A percentile compares a stretch with the other conserved stretches of the same genome.
Conservation (phyloP, 108 stramenopile species). For the Licmophora abbreviata region DNA sequence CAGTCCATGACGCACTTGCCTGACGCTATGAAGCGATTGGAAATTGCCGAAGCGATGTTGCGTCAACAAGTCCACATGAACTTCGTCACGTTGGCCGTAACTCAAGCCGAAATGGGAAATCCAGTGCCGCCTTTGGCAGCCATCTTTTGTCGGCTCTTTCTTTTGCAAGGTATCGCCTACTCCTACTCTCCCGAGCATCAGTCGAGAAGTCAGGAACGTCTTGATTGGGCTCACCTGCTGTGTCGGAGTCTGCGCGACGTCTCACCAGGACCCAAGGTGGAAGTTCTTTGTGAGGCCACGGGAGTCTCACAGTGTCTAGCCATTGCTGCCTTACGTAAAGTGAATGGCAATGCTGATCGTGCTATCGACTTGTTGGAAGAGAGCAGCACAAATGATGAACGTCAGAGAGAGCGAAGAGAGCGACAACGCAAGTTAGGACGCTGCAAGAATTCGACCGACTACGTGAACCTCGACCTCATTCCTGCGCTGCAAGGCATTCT, state of each 20-base stretch:
- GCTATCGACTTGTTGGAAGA: conserved; percentile 12
- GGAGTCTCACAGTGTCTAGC: conserved; percentile 5
- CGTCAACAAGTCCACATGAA: conserved; percentile 18
- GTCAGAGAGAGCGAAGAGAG: conserved; percentile 2
- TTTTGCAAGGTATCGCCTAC: conserved; percentile 16
- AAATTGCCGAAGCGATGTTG: conserved; percentile 11
- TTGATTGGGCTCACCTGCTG: conserved; percentile 9
- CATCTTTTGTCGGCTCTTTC: conserved; percentile 15
- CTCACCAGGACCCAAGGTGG: conserved; percentile 8
- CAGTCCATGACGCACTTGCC: conserved; percentile 9
- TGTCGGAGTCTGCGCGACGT: conserved; percentile 8
- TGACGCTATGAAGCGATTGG: conserved; percentile 8
- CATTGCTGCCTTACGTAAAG: conserved; percentile 15
- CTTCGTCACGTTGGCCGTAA: conserved; percentile 17
- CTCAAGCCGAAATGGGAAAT: conserved; percentile 18
- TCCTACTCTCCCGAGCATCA: conserved; percentile 3
- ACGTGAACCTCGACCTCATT: conserved; percentile 15
- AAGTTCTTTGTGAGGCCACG: conserved; percentile 10
- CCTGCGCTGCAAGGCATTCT: conserved; percentile 6
- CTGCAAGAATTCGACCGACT: conserved; percentile 12
- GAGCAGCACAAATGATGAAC: conserved; percentile 5
- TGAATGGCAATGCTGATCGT: conserved; percentile 12
- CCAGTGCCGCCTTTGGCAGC: conserved; percentile 15
- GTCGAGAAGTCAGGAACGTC: conserved; percentile 3
- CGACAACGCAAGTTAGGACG: conserved; percentile 12